These are phyloP conservation scores for Kazachstania sp. DNA, from an alignment of 1,139 yeast species.

Conservation along the genomic window DNA sequence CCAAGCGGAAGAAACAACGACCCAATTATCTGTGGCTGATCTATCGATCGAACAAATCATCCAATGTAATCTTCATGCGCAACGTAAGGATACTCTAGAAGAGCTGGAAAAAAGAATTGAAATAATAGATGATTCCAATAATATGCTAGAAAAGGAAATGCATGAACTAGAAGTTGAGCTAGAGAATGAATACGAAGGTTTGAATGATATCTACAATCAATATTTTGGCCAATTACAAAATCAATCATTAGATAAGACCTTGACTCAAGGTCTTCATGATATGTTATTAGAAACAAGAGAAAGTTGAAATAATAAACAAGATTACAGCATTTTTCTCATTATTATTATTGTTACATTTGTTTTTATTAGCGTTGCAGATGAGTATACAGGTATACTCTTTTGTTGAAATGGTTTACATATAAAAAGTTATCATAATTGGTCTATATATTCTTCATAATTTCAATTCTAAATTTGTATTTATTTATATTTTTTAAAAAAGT, in stretches of 20 bases:
- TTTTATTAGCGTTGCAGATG: not conserved
- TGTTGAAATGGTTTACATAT: not conserved
- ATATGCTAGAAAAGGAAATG: conserved; percentile 18
- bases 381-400: not conserved
- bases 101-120: conserved; percentile 29
- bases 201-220: conserved; percentile 18
- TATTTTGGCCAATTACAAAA: conserved; percentile 21
- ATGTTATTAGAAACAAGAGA: conserved; percentile 25
- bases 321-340: too few relatives aligned
- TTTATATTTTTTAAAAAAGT: not conserved
- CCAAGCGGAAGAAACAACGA: conserved; percentile 14
- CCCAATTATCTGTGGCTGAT: conserved; percentile 24
- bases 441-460: not conserved
- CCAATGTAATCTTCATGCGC: conserved; percentile 29
- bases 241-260: conserved; percentile 17
- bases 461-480: not conserved
- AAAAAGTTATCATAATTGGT: not conserved
- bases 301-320: not conserved
- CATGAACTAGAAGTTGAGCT: conserved; percentile 22
- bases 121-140: conserved; percentile 24
- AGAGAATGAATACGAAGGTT: conserved; percentile 15
- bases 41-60: conserved; percentile 32
- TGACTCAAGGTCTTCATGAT: conserved; percentile 23
- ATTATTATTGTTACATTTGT: not conserved
- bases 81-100: conserved; percentile 26